Evolutionary conservation across 2,329 filamentous ascomycete genomes (phyloP).

Genomic region (Coniochaeta ligniaria): DNA sequence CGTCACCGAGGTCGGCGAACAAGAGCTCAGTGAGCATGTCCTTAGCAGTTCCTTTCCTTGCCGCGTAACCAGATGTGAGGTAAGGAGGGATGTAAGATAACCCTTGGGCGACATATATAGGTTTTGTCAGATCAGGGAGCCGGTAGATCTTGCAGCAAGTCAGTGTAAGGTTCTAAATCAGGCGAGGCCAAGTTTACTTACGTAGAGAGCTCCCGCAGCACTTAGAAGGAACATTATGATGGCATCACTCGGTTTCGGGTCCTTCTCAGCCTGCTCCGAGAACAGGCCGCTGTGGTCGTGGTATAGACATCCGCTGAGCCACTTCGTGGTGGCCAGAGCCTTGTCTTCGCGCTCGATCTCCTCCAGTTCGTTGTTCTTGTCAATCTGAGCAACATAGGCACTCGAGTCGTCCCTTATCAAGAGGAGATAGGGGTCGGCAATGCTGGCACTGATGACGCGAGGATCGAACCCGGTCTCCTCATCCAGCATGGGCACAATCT

Average conservation of each 20-base stretch:
- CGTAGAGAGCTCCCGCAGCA: slow-evolving; percentile 65
- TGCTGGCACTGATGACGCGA: slow-evolving; percentile 70
- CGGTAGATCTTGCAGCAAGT: slow-evolving; percentile 58
- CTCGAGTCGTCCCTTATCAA: slow-evolving; percentile 79
- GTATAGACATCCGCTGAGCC: slow-evolving; percentile 81
- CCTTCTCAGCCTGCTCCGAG: slow-evolving; percentile 30
- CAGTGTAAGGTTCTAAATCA: too few relatives aligned
- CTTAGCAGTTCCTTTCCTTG: slow-evolving; percentile 62
- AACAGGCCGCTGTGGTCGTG: slow-evolving; percentile 56
- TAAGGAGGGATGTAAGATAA: slow-evolving; percentile 71
- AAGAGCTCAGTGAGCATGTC: slow-evolving; percentile 74
- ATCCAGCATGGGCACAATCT: slow-evolving; percentile 89
- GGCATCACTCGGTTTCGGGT: slow-evolving; percentile 33
- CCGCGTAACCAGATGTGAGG: slow-evolving; percentile 63
- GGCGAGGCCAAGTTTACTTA: slow-evolving; percentile 40
- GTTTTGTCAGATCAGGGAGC: slow-evolving; percentile 63
- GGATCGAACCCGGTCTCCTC: slow-evolving; percentile 81
- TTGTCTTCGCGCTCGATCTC: slow-evolving; percentile 62
- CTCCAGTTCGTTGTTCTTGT: slow-evolving; percentile 76
- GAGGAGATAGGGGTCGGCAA: slow-evolving; percentile 79
- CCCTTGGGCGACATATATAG: slow-evolving; percentile 69
- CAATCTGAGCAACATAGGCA: slow-evolving; percentile 70
- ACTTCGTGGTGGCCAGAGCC: slow-evolving; percentile 54
- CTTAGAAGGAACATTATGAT: slow-evolving; percentile 73
- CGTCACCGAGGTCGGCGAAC: slow-evolving; percentile 78